phyloP scores from a whole-genome alignment of 2,329 filamentous ascomycete species.

The Ascochyta koolunga region DNA sequence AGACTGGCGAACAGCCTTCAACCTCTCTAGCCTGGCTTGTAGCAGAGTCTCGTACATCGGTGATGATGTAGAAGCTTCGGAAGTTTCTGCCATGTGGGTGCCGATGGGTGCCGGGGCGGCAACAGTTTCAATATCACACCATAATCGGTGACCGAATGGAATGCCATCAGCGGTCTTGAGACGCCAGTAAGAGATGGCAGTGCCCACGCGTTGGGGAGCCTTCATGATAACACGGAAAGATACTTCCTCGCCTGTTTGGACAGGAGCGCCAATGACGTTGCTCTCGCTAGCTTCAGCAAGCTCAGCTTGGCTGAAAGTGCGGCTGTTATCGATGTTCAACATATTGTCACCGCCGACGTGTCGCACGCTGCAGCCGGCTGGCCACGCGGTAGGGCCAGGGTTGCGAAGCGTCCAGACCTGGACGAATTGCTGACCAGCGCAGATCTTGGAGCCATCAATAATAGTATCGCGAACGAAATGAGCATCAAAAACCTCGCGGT shows the following conservation, averaged over 20 bases:
- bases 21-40: slow-evolving; percentile 32
- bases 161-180: slow-evolving; percentile 79
- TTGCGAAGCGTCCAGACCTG: slow-evolving; percentile 94
- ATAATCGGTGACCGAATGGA: slow-evolving; percentile 90
- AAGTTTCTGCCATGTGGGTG: slow-evolving; percentile 8
- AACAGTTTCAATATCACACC: slow-evolving; percentile 85
- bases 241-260: slow-evolving; percentile 75
- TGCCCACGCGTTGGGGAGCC: slow-evolving; percentile 76
- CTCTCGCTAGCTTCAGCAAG: slow-evolving; percentile 82
- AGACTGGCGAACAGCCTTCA: slow-evolving; percentile 26
- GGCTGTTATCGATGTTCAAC: slow-evolving; percentile 83
- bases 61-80: slow-evolving; percentile 24
- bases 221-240: slow-evolving; percentile 86
- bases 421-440: slow-evolving; percentile 75
- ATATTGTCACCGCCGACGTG: slow-evolving; percentile 96
- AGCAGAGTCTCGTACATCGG: slow-evolving; percentile 33
- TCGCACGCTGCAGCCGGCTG: slow-evolving; percentile 84
- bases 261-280: slow-evolving; percentile 71
- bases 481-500: slow-evolving; percentile 58
- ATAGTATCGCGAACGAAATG: slow-evolving; percentile 80
- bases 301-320: slow-evolving; percentile 77
- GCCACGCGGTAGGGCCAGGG: slow-evolving; percentile 79
- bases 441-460: slow-evolving; percentile 75
- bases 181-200: slow-evolving; percentile 94
- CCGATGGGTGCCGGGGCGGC: slow-evolving; percentile 17